Evolutionary conservation across 495 filamentous ascomycete genomes (phyloP), one percentile per base, ranked within the genome.

Genomic region (Penicillium antarcticum): DNA sequence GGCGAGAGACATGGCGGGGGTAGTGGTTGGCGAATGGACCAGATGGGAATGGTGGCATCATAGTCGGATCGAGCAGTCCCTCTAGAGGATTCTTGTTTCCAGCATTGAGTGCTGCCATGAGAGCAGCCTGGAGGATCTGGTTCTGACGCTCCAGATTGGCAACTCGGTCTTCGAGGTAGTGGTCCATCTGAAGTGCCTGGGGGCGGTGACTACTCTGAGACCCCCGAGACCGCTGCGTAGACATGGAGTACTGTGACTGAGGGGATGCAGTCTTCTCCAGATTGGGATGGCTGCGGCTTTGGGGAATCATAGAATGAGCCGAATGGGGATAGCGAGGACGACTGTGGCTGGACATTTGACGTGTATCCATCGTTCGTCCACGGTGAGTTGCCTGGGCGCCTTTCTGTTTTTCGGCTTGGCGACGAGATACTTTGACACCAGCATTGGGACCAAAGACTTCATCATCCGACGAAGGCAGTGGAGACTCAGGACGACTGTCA

Each of bases 111-210:
- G 72, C 70, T 1, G 72, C 70, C 24, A 75, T 46, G 12, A 76
- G 66, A 42, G 73, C 73, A 8, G 73, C 73, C 34, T 75, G 72
- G 9, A 76, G 69, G n/a, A 72, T 62, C 38, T 69, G 69, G 54
- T 76, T 76, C 21, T 76, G 73, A 16, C 68, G 71, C 35, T 75
- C 72, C 2, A 76, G 64, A 21, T 71, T 65, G 8, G 68, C 63
- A 14, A 76, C 62, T 5, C 73, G 70, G 18, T 65, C 62, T 49
- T 75, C 72, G 1, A 76, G 63, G 29, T 45, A 54, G n/a, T 60
- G 48, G 0, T 53, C 16, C 4, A 33, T 33, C 9, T 50, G 48
- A 33, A 24, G 50, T 8, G 57, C 33, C 14, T 53, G 57, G 8
- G 40, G 23, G 12, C 42, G 57, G 12, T 60, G 56, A 33, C 51